Evolutionary conservation across 2,329 filamentous ascomycete genomes (phyloP).

Genomic region (Colletotrichum tropicale): DNA sequence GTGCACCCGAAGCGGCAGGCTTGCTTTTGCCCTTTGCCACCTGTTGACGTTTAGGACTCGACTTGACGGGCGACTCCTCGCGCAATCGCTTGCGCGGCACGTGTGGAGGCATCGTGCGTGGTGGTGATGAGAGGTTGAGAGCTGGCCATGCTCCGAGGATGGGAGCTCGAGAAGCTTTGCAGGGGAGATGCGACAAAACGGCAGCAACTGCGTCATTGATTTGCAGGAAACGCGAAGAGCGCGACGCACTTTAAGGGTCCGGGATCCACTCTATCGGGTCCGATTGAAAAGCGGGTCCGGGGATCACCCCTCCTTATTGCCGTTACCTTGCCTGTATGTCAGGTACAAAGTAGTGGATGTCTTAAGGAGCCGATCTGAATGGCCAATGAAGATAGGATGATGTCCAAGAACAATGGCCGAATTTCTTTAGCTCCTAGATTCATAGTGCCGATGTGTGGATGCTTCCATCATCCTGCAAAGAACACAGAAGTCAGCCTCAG

Average conservation of each 20-base stretch:
- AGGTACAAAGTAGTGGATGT: neutral
- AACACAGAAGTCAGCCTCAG: neutral
- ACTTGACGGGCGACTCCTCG: constrained; percentile 30
- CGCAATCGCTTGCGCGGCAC: constrained; percentile 70
- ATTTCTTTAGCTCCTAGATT: neutral
- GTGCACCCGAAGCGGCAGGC: constrained; percentile 16
- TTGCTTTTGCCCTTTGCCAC: constrained; percentile 4
- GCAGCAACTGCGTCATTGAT: constrained; percentile 28
- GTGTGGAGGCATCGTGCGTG: constrained; percentile 66
- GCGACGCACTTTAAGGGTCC: constrained; percentile 1
- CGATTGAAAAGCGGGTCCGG: constrained; percentile 3
- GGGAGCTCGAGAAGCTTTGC: constrained; percentile 4
- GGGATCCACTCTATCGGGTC: constrained; percentile 5
- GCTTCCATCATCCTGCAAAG: neutral
- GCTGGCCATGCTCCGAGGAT: neutral
- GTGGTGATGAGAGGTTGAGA: neutral
- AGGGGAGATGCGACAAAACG: neutral
- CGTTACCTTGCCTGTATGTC: neutral
- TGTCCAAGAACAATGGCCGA: neutral
- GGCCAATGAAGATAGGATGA: neutral
- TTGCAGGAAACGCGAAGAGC: constrained; percentile 28
- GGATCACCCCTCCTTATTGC: constrained; percentile 1
- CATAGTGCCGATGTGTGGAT: neutral
- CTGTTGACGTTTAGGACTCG: constrained; percentile 23
- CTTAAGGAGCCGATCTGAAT: neutral